These are phyloP conservation scores for Actinomucor elegans DNA, from an alignment of 371 early-diverging fungal species.

Conservation along the genomic window DNA sequence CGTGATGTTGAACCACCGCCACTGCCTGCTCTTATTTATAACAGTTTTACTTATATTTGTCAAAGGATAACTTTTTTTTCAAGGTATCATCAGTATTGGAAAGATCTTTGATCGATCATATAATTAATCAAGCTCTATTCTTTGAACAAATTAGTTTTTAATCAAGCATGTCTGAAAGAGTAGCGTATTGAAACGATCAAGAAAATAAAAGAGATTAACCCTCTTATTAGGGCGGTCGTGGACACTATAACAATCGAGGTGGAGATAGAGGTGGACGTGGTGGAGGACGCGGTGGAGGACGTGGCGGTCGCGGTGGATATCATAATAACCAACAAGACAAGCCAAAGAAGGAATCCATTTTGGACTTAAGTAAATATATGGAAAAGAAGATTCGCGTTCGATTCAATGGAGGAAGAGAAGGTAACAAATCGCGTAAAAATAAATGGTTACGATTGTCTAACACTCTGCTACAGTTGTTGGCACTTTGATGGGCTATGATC, in stretches of 20 bases:
- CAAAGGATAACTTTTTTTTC: too few species aligned
- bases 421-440: too few species aligned
- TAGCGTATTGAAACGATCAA: not conserved
- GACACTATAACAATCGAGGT: constrained; percentile 32
- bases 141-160: not conserved
- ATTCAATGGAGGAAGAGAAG: constrained; percentile 94
- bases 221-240: constrained; percentile 19
- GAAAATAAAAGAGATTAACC: not conserved
- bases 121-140: too few species aligned
- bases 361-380: constrained; percentile 91
- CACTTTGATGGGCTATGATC: constrained; percentile 91
- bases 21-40: too few species aligned
- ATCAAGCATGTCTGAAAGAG: constrained; percentile 23
- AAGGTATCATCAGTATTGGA: too few species aligned
- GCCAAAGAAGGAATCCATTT: constrained; percentile 84
- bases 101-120: too few species aligned
- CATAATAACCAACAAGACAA: constrained; percentile 52
- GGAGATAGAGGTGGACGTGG: constrained; percentile 57
- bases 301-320: constrained; percentile 47
- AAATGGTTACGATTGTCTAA: too few species aligned
- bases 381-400: constrained; percentile 90
- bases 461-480: constrained; percentile 72
- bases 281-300: constrained; percentile 53
- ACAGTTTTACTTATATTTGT: too few species aligned
- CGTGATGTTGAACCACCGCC: too few species aligned